phyloP scores from a whole-genome alignment of 2,329 filamentous ascomycete species.

The Aspergillus carbonarius region DNA sequence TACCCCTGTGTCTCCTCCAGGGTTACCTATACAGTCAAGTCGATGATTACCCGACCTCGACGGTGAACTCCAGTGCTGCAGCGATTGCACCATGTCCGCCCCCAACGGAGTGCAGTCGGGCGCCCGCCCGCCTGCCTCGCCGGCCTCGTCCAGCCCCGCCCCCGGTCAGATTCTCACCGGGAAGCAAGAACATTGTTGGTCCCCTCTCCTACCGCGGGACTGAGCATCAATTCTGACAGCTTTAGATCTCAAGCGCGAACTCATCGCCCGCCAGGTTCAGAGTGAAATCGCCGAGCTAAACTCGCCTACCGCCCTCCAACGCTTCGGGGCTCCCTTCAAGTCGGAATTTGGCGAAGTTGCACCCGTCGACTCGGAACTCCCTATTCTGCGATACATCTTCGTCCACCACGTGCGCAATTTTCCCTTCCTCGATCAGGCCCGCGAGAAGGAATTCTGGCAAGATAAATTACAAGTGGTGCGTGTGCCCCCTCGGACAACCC shows the following conservation, averaged over 20 bases:
- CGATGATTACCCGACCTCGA: slow-evolving; percentile 5
- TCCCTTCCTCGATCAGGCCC: slow-evolving; percentile 92
- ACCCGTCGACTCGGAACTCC: slow-evolving; percentile 89
- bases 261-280: slow-evolving; percentile 84
- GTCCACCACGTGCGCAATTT: slow-evolving; percentile 98
- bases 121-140: slow-evolving; percentile 12
- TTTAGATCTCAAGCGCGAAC: slow-evolving; percentile 89
- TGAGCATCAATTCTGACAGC: slow-evolving; percentile 7
- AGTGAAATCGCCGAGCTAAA: slow-evolving; percentile 91
- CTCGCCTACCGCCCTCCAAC: slow-evolving; percentile 87
- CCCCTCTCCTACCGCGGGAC: background rate
- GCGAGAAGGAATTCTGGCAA: slow-evolving; percentile 99
- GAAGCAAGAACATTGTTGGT: slow-evolving; percentile 94
- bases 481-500: slow-evolving; percentile 28
- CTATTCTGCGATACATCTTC: slow-evolving; percentile 93
- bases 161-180: slow-evolving; percentile 71
- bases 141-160: slow-evolving; percentile 39
- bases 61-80: slow-evolving; percentile 1
- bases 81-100: background rate
- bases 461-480: slow-evolving; percentile 90
- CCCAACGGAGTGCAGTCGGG: slow-evolving; percentile 9
- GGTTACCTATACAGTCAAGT: slow-evolving; percentile 5
- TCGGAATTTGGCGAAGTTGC: slow-evolving; percentile 91
- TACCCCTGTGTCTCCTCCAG: background rate
- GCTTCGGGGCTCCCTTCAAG: slow-evolving; percentile 93